Evolutionary conservation across 2,329 filamentous ascomycete genomes (phyloP).

Genomic region (Aspergillus fijiensis): DNA sequence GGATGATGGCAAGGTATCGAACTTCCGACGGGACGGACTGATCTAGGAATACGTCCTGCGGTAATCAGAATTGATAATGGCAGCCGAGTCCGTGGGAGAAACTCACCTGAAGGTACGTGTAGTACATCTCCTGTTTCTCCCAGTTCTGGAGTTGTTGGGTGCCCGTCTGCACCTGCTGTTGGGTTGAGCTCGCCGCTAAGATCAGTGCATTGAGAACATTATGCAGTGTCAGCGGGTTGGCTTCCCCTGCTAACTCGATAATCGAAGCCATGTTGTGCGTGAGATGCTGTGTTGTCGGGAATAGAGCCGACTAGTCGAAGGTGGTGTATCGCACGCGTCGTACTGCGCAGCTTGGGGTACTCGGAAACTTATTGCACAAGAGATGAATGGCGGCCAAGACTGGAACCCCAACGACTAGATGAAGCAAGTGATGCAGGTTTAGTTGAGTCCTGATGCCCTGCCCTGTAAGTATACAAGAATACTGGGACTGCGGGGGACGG

Average conservation of each 20-base stretch:
- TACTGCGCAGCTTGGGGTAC: slow-evolving; percentile 2
- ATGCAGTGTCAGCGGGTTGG: slow-evolving; percentile 65
- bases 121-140: slow-evolving; percentile 67
- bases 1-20: slow-evolving; percentile 86
- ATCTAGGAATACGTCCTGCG: slow-evolving; percentile 76
- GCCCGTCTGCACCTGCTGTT: slow-evolving; percentile 65
- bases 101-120: slow-evolving; percentile 65
- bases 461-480: not conserved
- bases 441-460: not conserved
- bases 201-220: slow-evolving; percentile 66
- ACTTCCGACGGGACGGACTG: slow-evolving; percentile 72
- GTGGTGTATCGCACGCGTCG: not conserved
- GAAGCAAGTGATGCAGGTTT: not conserved
- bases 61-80: not conserved
- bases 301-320: slow-evolving; percentile 5
- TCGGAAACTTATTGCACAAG: slow-evolving; percentile 5
- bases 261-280: slow-evolving; percentile 61
- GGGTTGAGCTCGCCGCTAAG: slow-evolving; percentile 62
- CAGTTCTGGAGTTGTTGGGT: slow-evolving; percentile 69
- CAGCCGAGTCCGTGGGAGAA: not conserved
- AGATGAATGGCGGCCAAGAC: slow-evolving; percentile 6
- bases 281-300: not conserved
- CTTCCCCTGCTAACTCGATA: slow-evolving; percentile 79
- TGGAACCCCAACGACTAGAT: not conserved
- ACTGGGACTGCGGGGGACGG: too few relatives aligned